phyloP scores from a whole-genome alignment of 1,139 yeast species.

The Meyerozyma smithsonii region DNA sequence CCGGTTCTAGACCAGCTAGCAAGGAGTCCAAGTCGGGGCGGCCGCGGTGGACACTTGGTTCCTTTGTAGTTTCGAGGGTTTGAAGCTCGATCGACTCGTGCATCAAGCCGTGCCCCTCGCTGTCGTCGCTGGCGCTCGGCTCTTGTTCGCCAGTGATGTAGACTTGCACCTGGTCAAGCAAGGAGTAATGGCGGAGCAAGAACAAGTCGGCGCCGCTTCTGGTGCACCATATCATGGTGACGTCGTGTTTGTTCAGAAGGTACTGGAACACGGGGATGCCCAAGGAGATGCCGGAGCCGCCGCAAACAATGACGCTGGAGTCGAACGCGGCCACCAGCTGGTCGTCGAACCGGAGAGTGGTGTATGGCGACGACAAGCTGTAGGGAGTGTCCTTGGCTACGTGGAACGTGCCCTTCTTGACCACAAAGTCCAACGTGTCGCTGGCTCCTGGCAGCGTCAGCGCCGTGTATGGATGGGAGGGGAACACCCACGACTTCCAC shows the following conservation, averaged over 20 bases:
- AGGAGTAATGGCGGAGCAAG: slow-evolving; percentile 31
- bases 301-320: slow-evolving; percentile 60
- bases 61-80: slow-evolving; percentile 2
- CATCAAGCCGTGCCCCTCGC: slow-evolving; percentile 18
- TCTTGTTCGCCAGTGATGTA: slow-evolving; percentile 19
- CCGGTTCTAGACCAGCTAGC: slow-evolving; percentile 21
- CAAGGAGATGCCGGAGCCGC: slow-evolving; percentile 83
- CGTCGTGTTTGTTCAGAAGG: slow-evolving; percentile 18
- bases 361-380: background rate
- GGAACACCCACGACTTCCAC: slow-evolving; percentile 21
- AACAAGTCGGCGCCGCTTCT: slow-evolving; percentile 38
- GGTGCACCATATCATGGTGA: slow-evolving; percentile 49
- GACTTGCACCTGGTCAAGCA: slow-evolving; percentile 15
- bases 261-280: slow-evolving; percentile 56
- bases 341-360: background rate
- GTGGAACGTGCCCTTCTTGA: slow-evolving; percentile 18
- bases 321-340: slow-evolving; percentile 36
- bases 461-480: slow-evolving; percentile 41
- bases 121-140: slow-evolving; percentile 9
- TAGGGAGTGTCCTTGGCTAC: background rate
- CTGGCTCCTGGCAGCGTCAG: slow-evolving; percentile 9
- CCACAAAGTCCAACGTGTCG: slow-evolving; percentile 21
- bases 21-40: slow-evolving; percentile 39
- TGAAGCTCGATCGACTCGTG: slow-evolving; percentile 20
- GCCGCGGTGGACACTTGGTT: slow-evolving; percentile 15